Percentiles rank a stretch among this genome's conserved stretches.
phyloP scores from a whole-genome alignment of 768 basidiomycete species.

The Dacryopinax primogenitus region DNA sequence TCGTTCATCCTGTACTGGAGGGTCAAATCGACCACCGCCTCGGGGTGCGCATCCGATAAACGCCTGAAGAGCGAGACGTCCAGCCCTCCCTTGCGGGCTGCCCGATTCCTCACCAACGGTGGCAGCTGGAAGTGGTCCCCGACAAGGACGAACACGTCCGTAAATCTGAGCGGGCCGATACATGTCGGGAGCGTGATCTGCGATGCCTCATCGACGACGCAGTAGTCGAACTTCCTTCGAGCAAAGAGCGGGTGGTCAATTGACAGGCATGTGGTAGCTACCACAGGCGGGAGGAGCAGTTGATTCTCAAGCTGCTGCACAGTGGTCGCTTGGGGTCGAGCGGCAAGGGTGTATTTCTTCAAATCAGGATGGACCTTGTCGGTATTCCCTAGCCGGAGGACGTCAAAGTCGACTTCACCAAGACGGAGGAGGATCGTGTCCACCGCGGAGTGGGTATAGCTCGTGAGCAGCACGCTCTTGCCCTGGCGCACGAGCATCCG shows the following conservation, averaged over 20 bases:
- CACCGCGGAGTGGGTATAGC: constrained; percentile 96
- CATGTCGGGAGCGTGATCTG: constrained; percentile 95
- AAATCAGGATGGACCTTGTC: constrained; percentile 88
- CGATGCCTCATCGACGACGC: constrained; percentile 96
- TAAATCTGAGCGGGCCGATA: constrained; percentile 80
- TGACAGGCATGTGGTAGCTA: constrained; percentile 89
- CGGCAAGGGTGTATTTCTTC: constrained; percentile 53
- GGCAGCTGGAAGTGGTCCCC: constrained; percentile 97
- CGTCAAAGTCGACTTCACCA: constrained; percentile 48
- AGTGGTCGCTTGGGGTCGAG: constrained; percentile 42
- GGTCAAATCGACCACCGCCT: constrained; percentile 70
- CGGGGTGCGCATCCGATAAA: constrained; percentile 75
- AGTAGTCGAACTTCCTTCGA: constrained; percentile 80
- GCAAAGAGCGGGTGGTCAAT: constrained; percentile 90
- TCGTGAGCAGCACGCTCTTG: constrained; percentile 77
- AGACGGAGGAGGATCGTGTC: constrained; percentile 91
- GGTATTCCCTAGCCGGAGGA: constrained; percentile 75
- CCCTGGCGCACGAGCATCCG: constrained; percentile 61
- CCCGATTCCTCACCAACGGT: constrained; percentile 56
- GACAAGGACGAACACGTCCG: constrained; percentile 83
- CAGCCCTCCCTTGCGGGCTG: constrained; percentile 71
- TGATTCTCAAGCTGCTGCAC: constrained; percentile 75
- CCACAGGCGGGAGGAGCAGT: constrained; percentile 77
- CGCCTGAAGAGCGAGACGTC: constrained; percentile 82
- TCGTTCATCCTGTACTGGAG: constrained; percentile 95